Conservation (phyloP, 129 eudicot species). For the Glebionis coronaria region DNA sequence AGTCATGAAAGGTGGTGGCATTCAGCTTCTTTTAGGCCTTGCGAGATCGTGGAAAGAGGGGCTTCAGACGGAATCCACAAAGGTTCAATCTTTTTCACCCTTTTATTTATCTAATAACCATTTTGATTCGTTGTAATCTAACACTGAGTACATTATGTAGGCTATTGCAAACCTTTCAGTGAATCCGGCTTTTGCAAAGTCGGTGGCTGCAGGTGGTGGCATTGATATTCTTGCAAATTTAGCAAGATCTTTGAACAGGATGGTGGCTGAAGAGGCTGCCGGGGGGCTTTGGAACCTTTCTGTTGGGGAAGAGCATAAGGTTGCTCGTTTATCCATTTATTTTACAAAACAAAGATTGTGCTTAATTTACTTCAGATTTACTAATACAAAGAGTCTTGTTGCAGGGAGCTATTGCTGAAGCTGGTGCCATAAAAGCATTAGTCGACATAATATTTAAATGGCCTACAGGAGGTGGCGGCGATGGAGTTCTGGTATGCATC, state of each 20-base stretch:
- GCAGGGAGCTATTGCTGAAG: conserved; percentile 92
- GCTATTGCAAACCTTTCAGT: conserved; percentile 95
- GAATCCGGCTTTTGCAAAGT: conserved; percentile 80
- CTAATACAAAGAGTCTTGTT: conserved; percentile 16
- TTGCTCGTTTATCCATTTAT: conserved; percentile 21
- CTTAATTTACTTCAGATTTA: not conserved
- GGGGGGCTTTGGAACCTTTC: conserved; percentile 99
- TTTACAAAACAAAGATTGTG: not conserved
- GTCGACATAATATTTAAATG: conserved; percentile 92
- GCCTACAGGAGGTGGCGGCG: conserved; percentile 96
- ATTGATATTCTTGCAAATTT: conserved; percentile 68
- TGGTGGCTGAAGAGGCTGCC: conserved; percentile 99
- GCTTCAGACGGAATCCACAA: conserved; percentile 90
- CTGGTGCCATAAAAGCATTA: conserved; percentile 89
- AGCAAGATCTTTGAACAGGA: conserved; percentile 84
- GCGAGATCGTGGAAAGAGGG: conserved; percentile 94
- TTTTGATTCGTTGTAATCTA: not conserved
- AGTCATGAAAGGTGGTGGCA: conserved; percentile 91
- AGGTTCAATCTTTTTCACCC: conserved; percentile 43
- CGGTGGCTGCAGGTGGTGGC: conserved; percentile 95
- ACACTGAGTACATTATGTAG: conserved; percentile 25
- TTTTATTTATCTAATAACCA: no score
- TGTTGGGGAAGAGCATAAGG: conserved; percentile 99
- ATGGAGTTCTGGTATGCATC: conserved; percentile 84
- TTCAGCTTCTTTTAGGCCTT: conserved; percentile 74